Evolutionary conservation across 2,329 filamentous ascomycete genomes (phyloP).

Genomic region (Aspergillus sojae): DNA sequence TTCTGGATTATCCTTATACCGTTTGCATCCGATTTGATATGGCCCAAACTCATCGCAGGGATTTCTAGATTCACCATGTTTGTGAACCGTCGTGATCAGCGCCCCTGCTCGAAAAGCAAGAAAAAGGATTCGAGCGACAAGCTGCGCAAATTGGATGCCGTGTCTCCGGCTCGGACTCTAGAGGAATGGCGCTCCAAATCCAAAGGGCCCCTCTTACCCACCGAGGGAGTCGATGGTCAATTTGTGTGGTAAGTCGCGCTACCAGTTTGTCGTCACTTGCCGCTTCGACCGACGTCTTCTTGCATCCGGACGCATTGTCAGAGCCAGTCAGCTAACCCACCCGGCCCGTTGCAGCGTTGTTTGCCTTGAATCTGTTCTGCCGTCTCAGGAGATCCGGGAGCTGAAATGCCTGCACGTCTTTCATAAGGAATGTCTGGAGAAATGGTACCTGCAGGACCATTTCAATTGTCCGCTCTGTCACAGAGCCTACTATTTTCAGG

Average conservation of each 20-base stretch:
- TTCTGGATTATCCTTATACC: not conserved
- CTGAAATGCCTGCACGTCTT: conserved; percentile 44
- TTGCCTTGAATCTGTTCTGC: conserved; percentile 41
- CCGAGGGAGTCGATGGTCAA: conserved; percentile 37
- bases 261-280: not conserved
- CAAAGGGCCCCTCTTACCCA: conserved; percentile 34
- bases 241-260: conserved; percentile 37
- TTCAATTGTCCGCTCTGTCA: conserved; percentile 44
- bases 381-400: conserved; percentile 39
- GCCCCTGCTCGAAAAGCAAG: conserved; percentile 20
- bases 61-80: conserved; percentile 35
- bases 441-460: conserved; percentile 43
- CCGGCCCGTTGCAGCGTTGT: conserved; percentile 30
- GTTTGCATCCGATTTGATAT: not conserved
- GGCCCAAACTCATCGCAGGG: not conserved
- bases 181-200: conserved; percentile 41
- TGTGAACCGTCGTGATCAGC: conserved; percentile 35
- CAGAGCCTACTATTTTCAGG: conserved; percentile 36
- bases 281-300: not conserved
- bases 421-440: conserved; percentile 43
- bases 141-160: conserved; percentile 38
- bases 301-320: not conserved
- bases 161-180: conserved; percentile 38
- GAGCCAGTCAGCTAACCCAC: conserved; percentile 6
- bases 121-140: conserved; percentile 31